These are phyloP conservation scores for Solanum hybrid DNA, from an alignment of 305 asterid genomes.

Conservation along the genomic window DNA sequence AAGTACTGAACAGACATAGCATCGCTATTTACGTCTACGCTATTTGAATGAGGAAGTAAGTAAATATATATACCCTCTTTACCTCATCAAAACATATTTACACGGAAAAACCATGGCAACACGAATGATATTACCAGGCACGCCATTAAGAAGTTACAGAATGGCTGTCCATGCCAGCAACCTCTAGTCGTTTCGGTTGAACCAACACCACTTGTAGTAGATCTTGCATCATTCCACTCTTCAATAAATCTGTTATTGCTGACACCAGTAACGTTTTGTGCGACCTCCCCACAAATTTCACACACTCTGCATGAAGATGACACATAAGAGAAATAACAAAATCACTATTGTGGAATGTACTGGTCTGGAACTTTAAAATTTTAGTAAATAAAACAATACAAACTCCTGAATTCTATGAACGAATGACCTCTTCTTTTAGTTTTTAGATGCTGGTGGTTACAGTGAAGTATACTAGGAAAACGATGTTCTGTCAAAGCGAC, in stretches of 20 bases:
- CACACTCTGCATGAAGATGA: conserved; percentile 38
- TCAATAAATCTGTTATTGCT: conserved; percentile 41
- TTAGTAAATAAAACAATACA: background rate
- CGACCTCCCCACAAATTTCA: conserved; percentile 65
- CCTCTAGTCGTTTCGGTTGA: conserved; percentile 23
- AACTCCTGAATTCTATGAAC: background rate
- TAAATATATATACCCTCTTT: background rate
- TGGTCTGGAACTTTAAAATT: background rate
- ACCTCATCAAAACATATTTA: conserved; percentile 16
- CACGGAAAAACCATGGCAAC: conserved; percentile 75
- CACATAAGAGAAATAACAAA: background rate
- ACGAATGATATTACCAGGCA: conserved; percentile 66
- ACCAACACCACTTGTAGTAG: conserved; percentile 2
- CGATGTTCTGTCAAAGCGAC: background rate
- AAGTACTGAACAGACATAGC: background rate
- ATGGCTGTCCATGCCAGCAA: conserved; percentile 47
- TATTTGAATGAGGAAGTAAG: background rate
- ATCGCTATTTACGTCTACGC: background rate
- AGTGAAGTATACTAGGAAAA: background rate
- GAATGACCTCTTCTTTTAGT: too few relatives aligned
- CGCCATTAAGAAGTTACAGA: conserved; percentile 66
- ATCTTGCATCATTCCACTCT: conserved; percentile 50
- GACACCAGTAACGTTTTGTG: conserved; percentile 38
- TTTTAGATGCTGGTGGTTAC: background rate
- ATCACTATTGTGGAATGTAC: background rate